A percentile compares a stretch with the other conserved stretches of the same genome.
Conservation (phyloP, 164 flowering plant genomes). For the Kingdonia uniflora region DNA sequence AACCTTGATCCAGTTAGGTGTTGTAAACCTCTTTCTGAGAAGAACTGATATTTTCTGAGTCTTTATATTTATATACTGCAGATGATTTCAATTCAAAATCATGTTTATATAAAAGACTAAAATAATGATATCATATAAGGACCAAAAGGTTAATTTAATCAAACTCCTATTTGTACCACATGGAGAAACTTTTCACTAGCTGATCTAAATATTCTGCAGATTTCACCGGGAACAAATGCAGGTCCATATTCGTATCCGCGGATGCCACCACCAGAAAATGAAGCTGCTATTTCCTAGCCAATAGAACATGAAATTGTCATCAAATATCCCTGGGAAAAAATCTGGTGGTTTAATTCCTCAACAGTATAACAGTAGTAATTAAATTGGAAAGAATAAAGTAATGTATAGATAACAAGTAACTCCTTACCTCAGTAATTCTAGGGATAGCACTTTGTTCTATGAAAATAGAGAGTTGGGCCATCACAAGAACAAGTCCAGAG, state of each 20-base stretch:
- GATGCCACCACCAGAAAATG: conserved; percentile 79
- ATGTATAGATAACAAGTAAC: not conserved
- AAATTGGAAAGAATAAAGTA: not conserved
- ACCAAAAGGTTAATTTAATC: not conserved
- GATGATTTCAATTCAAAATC: conserved; percentile 3
- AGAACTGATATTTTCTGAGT: conserved; percentile 75
- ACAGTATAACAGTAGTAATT: not conserved
- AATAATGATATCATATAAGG: not conserved
- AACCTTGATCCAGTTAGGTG: conserved; percentile 98
- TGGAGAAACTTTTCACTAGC: conserved; percentile 85
- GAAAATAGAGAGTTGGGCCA: conserved; percentile 79
- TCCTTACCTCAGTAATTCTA: conserved; percentile 85
- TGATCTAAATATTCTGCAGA: conserved; percentile 66
- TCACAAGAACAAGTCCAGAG: conserved; percentile 73
- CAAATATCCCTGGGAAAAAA: not conserved
- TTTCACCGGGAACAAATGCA: conserved; percentile 92
- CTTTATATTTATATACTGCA: conserved; percentile 78
- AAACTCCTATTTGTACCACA: conserved; percentile 35
- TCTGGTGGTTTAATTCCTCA: not conserved
- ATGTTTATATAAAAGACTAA: not conserved
- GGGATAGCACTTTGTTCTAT: conserved; percentile 91
- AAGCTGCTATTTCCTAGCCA: conserved; percentile 83
- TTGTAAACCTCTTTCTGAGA: conserved; percentile 76
- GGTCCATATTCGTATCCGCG: conserved; percentile 74
- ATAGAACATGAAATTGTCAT: conserved; percentile 8